phyloP scores from a whole-genome alignment of 1,284 basidiomycete species.

The Erythrobasidium hasegawianum region DNA sequence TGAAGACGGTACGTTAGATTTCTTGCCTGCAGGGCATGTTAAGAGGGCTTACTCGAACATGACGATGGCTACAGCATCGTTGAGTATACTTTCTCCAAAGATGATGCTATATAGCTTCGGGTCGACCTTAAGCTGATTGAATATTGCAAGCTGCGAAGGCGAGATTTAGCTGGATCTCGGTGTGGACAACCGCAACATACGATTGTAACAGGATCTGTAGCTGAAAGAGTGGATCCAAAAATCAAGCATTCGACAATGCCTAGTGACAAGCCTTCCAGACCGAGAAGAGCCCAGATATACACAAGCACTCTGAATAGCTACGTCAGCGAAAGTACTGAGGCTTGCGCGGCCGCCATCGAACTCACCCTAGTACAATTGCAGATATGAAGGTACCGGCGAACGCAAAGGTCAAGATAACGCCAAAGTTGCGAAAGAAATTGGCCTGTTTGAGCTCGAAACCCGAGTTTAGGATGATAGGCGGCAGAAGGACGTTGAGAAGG shows the following conservation, averaged over 20 bases:
- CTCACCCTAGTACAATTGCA: constrained; percentile 89
- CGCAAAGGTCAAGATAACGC: constrained; percentile 92
- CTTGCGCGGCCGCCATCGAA: too few relatives aligned
- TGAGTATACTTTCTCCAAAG: constrained; percentile 93
- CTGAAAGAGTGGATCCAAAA: constrained; percentile 93
- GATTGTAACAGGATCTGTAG: constrained; percentile 97
- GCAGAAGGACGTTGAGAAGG: constrained; percentile 95
- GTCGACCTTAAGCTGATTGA: constrained; percentile 98
- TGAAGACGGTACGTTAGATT: too few relatives aligned
- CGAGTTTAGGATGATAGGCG: constrained; percentile 96
- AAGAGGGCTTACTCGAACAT: constrained; percentile 86
- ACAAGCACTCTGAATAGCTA: constrained; percentile 69
- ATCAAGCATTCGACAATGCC: constrained; percentile 86
- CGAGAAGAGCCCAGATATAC: constrained; percentile 89
- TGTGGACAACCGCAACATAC: not conserved
- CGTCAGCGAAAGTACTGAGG: too few relatives aligned
- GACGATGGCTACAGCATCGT: constrained; percentile 99
- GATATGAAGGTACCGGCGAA: constrained; percentile 96
- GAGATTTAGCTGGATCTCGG: not conserved
- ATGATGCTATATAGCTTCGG: constrained; percentile 97
- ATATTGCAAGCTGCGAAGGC: constrained; percentile 68
- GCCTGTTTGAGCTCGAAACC: constrained; percentile 97
- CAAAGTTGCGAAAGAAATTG: constrained; percentile 96
- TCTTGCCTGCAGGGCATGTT: not conserved
- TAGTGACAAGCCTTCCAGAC: constrained; percentile 76